Percentiles rank a stretch among this genome's conserved stretches.
Conservation (phyloP, 2,329 filamentous ascomycete species). For the Colletotrichum sp. region DNA sequence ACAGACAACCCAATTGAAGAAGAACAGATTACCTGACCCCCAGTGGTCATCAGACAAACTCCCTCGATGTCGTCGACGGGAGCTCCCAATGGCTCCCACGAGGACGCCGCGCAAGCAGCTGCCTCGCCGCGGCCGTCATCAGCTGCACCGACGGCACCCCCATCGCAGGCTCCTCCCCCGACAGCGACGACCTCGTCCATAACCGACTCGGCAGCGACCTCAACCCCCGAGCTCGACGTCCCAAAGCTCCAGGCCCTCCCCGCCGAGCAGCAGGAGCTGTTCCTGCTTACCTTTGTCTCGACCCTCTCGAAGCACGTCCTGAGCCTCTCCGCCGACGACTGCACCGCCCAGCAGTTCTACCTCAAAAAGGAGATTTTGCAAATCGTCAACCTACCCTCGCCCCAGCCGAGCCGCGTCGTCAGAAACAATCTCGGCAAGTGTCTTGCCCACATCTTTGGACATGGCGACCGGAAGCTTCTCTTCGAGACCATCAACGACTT, state of each 20-base stretch:
- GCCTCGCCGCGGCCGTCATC: conserved; percentile 23
- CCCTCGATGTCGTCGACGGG: conserved; percentile 41
- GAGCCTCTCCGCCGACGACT: conserved; percentile 75
- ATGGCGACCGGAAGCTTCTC: conserved; percentile 88
- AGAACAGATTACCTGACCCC: background rate
- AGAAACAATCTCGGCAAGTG: conserved; percentile 88
- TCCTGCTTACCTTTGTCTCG: conserved; percentile 87
- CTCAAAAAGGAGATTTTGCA: conserved; percentile 95
- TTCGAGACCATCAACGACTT: conserved; percentile 96
- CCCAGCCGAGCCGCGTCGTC: conserved; percentile 85
- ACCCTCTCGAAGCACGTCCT: conserved; percentile 82
- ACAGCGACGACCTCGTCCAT: conserved; percentile 34
- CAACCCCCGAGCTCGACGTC: conserved; percentile 83
- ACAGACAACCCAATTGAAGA: background rate
- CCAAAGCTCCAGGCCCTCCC: conserved; percentile 88
- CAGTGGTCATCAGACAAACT: background rate
- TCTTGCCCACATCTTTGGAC: conserved; percentile 80
- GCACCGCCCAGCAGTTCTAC: conserved; percentile 87
- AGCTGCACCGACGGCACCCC: conserved; percentile 20
- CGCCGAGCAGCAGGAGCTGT: conserved; percentile 94
- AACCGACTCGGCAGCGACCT: conserved; percentile 45
- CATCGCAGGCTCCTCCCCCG: conserved; percentile 18
- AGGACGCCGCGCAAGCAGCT: conserved; percentile 24
- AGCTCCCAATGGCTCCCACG: conserved; percentile 39
- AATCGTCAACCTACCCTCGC: conserved; percentile 82